Percentiles rank a stretch among this genome's conserved stretches.
Conservation (phyloP, 371 early-diverging fungal genomes). For the Rhizopus delemar region DNA sequence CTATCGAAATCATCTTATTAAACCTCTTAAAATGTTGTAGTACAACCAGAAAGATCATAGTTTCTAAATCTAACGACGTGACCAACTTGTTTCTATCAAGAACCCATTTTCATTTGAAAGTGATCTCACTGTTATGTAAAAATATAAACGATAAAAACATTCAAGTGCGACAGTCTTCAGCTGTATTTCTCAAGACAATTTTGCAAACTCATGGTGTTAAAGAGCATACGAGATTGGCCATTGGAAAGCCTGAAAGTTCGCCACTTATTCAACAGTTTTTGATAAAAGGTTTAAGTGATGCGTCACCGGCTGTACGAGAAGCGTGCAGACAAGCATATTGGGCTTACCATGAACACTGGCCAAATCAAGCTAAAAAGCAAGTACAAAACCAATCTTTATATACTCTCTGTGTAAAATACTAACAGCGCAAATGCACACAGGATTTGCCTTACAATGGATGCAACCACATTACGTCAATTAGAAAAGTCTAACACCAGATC, state of each 20-base stretch:
- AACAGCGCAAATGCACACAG: not conserved
- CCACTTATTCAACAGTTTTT: conserved; percentile 29
- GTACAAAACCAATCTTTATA: not conserved
- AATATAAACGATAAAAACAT: conserved; percentile 34
- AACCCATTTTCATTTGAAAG: conserved; percentile 28
- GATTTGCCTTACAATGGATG: conserved; percentile 10
- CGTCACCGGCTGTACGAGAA: conserved; percentile 37
- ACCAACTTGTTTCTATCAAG: conserved; percentile 23
- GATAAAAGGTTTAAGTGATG: conserved; percentile 38
- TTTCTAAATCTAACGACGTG: conserved; percentile 13
- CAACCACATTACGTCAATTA: conserved; percentile 6
- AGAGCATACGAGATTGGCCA: conserved; percentile 20
- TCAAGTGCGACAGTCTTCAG: conserved; percentile 34
- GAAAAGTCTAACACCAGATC: conserved; percentile 1
- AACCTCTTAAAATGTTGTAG: conserved; percentile 32
- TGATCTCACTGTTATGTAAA: conserved; percentile 19
- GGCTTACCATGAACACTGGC: conserved; percentile 31
- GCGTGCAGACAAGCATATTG: conserved; percentile 34
- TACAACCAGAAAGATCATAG: conserved; percentile 30
- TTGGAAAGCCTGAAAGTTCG: conserved; percentile 30
- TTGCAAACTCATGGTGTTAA: conserved; percentile 36
- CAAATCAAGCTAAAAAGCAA: conserved; percentile 30
- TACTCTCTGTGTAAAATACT: too few species aligned
- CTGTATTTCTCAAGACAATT: conserved; percentile 30
- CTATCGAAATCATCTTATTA: conserved; percentile 25